phyloP scores from a whole-genome alignment of 2,329 filamentous ascomycete species.

The Colletotrichum cereale region DNA sequence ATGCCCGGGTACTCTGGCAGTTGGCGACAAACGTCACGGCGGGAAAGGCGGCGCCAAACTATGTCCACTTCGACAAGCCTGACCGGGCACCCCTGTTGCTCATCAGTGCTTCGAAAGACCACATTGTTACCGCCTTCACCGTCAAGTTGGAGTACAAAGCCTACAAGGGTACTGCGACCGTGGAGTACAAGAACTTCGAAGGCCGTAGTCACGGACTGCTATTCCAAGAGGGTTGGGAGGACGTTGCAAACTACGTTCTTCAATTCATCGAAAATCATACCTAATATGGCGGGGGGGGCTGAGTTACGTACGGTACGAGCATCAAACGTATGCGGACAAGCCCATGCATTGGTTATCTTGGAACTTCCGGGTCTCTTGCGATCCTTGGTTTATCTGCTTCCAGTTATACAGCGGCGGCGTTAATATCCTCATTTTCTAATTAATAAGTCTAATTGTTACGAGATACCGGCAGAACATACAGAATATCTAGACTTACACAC shows the following conservation, averaged over 20 bases:
- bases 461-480: not conserved
- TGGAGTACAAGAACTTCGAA: slow-evolving; percentile 42
- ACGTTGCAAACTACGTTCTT: slow-evolving; percentile 30
- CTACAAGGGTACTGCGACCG: slow-evolving; percentile 38
- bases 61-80: slow-evolving; percentile 36
- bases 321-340: not conserved
- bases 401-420: too few species aligned
- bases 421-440: not conserved
- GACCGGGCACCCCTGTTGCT: slow-evolving; percentile 39
- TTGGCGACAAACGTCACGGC: slow-evolving; percentile 33
- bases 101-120: slow-evolving; percentile 41
- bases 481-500: not conserved
- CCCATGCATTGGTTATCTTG: not conserved
- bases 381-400: not conserved
- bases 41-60: slow-evolving; percentile 27
- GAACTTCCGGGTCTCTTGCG: not conserved
- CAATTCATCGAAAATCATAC: slow-evolving; percentile 23
- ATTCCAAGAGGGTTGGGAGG: slow-evolving; percentile 42
- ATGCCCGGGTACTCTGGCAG: slow-evolving; percentile 43
- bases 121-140: slow-evolving; percentile 41
- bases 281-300: not conserved
- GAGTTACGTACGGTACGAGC: not conserved
- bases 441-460: not conserved
- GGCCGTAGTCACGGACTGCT: slow-evolving; percentile 42
- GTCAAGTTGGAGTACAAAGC: slow-evolving; percentile 41